Evolutionary conservation across 2,329 filamentous ascomycete genomes (phyloP).

Genomic region (Apiospora phragmitis): DNA sequence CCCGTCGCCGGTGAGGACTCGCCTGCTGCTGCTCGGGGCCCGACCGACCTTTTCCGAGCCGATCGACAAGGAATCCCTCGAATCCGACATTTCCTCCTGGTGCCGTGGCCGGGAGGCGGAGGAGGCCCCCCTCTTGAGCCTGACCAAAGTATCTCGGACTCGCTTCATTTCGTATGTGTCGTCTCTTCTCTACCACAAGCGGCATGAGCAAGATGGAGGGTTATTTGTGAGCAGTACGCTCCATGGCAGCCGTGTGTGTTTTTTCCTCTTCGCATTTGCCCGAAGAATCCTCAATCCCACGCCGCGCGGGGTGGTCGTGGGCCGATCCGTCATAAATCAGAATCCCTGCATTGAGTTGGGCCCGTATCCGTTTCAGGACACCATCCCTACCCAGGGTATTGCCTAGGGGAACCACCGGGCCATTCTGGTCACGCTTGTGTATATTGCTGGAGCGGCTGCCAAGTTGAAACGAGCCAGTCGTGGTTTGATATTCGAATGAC

Average conservation of each 20-base stretch:
- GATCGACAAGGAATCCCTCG: background rate
- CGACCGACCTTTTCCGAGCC: background rate
- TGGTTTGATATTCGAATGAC: background rate
- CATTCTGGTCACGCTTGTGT: background rate
- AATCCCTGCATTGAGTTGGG: constrained; percentile 5
- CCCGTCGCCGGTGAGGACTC: background rate
- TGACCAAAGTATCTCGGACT: constrained; percentile 9
- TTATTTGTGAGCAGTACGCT: background rate
- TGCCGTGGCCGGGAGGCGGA: background rate
- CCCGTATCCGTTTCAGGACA: constrained; percentile 7
- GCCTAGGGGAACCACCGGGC: background rate
- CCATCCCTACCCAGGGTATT: constrained; percentile 3
- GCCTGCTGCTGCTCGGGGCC: background rate
- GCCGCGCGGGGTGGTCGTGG: constrained; percentile 7
- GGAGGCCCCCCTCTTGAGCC: constrained; percentile 4
- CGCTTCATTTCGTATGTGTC: constrained; percentile 6
- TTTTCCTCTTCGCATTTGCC: background rate
- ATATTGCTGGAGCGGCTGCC: background rate
- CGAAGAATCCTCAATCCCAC: constrained; percentile 4
- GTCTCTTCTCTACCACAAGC: constrained; percentile 1
- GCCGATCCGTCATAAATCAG: constrained; percentile 9
- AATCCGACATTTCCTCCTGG: background rate
- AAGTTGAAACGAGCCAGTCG: constrained; percentile 7
- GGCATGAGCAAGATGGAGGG: background rate
- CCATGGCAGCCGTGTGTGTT: background rate